Evolutionary conservation across 345 rosid genomes (phyloP), one percentile per base, ranked within the genome.

Genomic region (Gossypium arboreum): DNA sequence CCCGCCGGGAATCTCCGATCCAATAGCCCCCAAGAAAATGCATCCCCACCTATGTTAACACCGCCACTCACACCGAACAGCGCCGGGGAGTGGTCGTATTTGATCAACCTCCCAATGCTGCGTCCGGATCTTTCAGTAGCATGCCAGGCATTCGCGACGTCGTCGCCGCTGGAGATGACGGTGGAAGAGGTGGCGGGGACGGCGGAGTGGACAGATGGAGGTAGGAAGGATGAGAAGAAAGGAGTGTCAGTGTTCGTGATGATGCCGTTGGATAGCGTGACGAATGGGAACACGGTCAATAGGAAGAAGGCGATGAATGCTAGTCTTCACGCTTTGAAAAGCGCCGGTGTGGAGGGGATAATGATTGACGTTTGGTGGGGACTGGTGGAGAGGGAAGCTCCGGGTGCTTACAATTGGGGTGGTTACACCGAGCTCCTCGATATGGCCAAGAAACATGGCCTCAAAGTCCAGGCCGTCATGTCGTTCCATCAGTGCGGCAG

Each of bases 321-420:
- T 57, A 95, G 99, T 75, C 77, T 95, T 58, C 90, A 87, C 83
- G 99, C 99, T 80, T 71, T 95, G 90, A 93, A 89, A 83, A 90
- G 96, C 79, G 98, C 99, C 11, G 98, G 99, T 27, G 97, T 91
- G 55, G 96, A 95, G 67, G 99, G 99, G 61, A 79, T 95, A 8
- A 95, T 95, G 99, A 86, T 95, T 72, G 99, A 95, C 74, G 99
- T 95, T 41, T 95, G 99, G 99, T 95, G 99, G 99, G 99, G 99
- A 24, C 83, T 95, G 82, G 99, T 95, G 75, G 99, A 95, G 92
- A 90, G 88, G 52, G 98, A 92, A 1, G 61, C 85, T 29, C 92
- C 98, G 0, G 98, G 99, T n/a, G 70, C 73, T 71, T 95, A 95
- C 77, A 90, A 95, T 51, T 95, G 99, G 99, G 98, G 98, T 18